Conservation (phyloP, 495 filamentous ascomycete species). For the Talaromyces stipitatus region DNA sequence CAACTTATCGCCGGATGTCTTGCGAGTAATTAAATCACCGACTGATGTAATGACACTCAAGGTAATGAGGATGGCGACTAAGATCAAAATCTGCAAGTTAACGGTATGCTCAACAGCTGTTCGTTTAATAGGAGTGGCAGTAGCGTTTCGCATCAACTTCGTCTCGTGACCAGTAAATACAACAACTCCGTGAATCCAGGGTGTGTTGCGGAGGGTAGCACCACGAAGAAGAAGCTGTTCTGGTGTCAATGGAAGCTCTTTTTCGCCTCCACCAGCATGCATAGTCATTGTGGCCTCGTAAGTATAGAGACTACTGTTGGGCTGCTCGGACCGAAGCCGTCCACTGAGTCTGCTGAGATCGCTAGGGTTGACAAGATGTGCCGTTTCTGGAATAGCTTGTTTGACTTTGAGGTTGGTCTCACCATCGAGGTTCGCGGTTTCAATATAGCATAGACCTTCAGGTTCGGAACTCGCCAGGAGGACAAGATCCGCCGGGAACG, state of each 20-base stretch:
- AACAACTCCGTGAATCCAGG: conserved; percentile 94
- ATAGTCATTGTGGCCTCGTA: conserved; percentile 96
- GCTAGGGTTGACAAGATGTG: conserved; percentile 73
- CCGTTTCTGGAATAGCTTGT: conserved; percentile 92
- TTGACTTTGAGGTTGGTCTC: conserved; percentile 99
- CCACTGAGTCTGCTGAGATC: conserved; percentile 85
- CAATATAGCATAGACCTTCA: conserved; percentile 97
- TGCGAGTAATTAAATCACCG: conserved; percentile 77
- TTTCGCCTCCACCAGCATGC: conserved; percentile 88
- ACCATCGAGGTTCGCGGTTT: conserved; percentile 96
- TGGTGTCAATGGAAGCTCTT: conserved; percentile 75
- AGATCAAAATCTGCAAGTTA: conserved; percentile 85
- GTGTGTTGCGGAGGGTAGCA: conserved; percentile 91
- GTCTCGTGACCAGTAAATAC: conserved; percentile 99
- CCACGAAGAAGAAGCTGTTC: conserved; percentile 87
- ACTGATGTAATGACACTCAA: conserved; percentile 85
- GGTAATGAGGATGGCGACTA: conserved; percentile 73
- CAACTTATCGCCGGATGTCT: conserved; percentile 49
- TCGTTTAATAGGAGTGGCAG: conserved; percentile 93
- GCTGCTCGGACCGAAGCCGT: conserved; percentile 86
- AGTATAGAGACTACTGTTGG: conserved; percentile 97
- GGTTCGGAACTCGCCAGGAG: conserved; percentile 92
- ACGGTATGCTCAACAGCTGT: conserved; percentile 91
- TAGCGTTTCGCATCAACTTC: conserved; percentile 98
- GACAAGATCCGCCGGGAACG: conserved; percentile 92